phyloP scores from a whole-genome alignment of 2,329 filamentous ascomycete genomes.

The Sporothrix humicola region DNA sequence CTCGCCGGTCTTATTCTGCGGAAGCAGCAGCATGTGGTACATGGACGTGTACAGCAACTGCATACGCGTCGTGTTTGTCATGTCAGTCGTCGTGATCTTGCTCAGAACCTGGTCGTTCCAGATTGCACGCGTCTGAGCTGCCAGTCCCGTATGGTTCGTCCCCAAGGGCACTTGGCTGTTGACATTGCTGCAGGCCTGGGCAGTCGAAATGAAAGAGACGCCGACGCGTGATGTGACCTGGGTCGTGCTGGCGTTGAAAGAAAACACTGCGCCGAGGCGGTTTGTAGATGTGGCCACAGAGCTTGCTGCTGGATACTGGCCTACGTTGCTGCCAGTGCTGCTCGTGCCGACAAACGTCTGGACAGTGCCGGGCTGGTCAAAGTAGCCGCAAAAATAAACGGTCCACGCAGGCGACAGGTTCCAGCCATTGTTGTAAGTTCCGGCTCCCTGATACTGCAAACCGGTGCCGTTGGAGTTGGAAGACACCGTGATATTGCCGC shows the following conservation, averaged over 20 bases:
- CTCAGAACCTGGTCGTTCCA: slow-evolving; percentile 69
- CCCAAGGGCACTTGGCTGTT: slow-evolving; percentile 59
- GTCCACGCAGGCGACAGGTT: slow-evolving; percentile 67
- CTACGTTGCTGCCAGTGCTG: slow-evolving; percentile 43
- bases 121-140: slow-evolving; percentile 47
- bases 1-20: slow-evolving; percentile 73
- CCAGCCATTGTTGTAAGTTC: slow-evolving; percentile 70
- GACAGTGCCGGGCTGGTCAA: slow-evolving; percentile 47
- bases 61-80: slow-evolving; percentile 57
- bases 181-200: slow-evolving; percentile 58
- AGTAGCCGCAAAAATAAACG: slow-evolving; percentile 68
- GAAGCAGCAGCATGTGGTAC: slow-evolving; percentile 72
- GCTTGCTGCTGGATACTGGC: slow-evolving; percentile 44
- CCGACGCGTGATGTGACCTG: slow-evolving; percentile 65
- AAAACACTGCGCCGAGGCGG: slow-evolving; percentile 59
- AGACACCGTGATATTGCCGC: slow-evolving; percentile 60
- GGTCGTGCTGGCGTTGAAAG: slow-evolving; percentile 52
- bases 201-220: slow-evolving; percentile 69
- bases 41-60: slow-evolving; percentile 69
- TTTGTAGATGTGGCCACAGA: slow-evolving; percentile 36
- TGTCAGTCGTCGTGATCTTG: slow-evolving; percentile 62
- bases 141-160: slow-evolving; percentile 53
- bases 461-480: slow-evolving; percentile 38
- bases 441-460: slow-evolving; percentile 62
- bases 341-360: slow-evolving; percentile 48